Percentiles rank a stretch among this genome's conserved stretches.
phyloP scores from a whole-genome alignment of 805 yeast genomes.

The Starmerella floris region DNA sequence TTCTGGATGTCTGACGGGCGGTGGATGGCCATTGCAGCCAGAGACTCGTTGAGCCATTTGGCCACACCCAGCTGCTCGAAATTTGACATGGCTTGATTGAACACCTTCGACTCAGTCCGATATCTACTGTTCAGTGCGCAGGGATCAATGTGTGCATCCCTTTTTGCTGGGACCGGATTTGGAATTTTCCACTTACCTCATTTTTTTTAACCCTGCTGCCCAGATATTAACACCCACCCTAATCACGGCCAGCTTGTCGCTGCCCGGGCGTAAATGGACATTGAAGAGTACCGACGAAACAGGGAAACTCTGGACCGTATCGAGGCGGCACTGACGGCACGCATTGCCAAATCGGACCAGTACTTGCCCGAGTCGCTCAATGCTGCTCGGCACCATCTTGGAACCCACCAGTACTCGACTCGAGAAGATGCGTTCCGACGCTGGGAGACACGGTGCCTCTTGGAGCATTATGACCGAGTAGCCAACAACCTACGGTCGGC shows the following conservation, averaged over 20 bases:
- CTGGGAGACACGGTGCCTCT: slow-evolving; percentile 10
- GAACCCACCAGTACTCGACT: slow-evolving; percentile 5
- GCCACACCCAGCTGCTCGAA: slow-evolving; percentile 64
- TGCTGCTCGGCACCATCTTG: background rate
- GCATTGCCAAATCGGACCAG: slow-evolving; percentile 32
- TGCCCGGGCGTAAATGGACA: background rate
- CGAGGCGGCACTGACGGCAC: slow-evolving; percentile 48
- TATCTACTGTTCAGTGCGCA: too few species aligned
- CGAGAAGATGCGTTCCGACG: slow-evolving; percentile 14
- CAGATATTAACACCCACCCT: background rate
- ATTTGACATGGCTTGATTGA: slow-evolving; percentile 20
- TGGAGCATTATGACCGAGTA: background rate
- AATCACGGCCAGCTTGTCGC: background rate
- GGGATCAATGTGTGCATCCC: too few species aligned
- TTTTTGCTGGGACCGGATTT: too few species aligned
- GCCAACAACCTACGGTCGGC: background rate
- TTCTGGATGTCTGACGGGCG: slow-evolving; percentile 78
- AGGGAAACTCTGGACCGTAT: slow-evolving; percentile 51
- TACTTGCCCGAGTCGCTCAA: slow-evolving; percentile 11
- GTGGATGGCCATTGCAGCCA: slow-evolving; percentile 65
- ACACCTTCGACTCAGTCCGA: too few species aligned
- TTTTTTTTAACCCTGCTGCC: background rate
- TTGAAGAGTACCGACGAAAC: slow-evolving; percentile 22
- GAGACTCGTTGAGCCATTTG: slow-evolving; percentile 73
- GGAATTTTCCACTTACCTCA: background rate